Percentiles rank a stretch among this genome's conserved stretches.
Evolutionary conservation across 2,329 filamentous ascomycete species (phyloP).

Genomic region (Sarocladium oryzae): DNA sequence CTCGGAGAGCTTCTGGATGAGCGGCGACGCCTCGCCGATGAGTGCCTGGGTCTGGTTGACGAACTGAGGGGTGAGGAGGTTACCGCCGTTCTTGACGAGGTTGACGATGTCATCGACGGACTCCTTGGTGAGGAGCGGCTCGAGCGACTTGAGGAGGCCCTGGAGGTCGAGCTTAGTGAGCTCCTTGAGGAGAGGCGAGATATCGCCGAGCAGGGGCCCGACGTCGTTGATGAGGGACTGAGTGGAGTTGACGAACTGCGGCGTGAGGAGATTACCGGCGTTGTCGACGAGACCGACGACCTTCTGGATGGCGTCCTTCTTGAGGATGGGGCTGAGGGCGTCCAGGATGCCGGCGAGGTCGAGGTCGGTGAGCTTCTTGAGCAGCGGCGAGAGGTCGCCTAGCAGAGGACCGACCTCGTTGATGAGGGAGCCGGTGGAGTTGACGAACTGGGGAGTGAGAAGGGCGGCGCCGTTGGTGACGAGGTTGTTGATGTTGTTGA

Average conservation of each 20-base stretch:
- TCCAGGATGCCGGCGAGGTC: constrained; percentile 24
- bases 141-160: constrained; percentile 20
- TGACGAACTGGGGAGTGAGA: constrained; percentile 25
- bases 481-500: constrained; percentile 27
- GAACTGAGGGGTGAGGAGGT: constrained; percentile 16
- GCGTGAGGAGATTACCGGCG: constrained; percentile 23
- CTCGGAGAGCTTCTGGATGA: constrained; percentile 23
- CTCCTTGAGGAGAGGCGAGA: constrained; percentile 27
- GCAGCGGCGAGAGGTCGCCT: constrained; percentile 18
- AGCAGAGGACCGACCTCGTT: constrained; percentile 28
- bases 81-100: constrained; percentile 24
- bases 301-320: constrained; percentile 20
- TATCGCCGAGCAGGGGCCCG: constrained; percentile 23
- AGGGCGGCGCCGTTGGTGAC: constrained; percentile 30
- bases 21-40: constrained; percentile 26
- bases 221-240: constrained; percentile 18
- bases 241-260: constrained; percentile 24
- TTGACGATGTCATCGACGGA: constrained; percentile 20
- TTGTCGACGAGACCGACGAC: constrained; percentile 23
- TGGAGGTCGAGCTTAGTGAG: constrained; percentile 24
- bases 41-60: constrained; percentile 28
- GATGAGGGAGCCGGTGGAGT: constrained; percentile 28
- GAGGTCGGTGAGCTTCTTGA: constrained; percentile 20
- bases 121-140: constrained; percentile 21
- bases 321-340: constrained; percentile 22